Percentiles rank a stretch among this genome's conserved stretches.
These are phyloP conservation scores for Candida mattraensis DNA, from an alignment of 805 yeast species.

Conservation along the genomic window DNA sequence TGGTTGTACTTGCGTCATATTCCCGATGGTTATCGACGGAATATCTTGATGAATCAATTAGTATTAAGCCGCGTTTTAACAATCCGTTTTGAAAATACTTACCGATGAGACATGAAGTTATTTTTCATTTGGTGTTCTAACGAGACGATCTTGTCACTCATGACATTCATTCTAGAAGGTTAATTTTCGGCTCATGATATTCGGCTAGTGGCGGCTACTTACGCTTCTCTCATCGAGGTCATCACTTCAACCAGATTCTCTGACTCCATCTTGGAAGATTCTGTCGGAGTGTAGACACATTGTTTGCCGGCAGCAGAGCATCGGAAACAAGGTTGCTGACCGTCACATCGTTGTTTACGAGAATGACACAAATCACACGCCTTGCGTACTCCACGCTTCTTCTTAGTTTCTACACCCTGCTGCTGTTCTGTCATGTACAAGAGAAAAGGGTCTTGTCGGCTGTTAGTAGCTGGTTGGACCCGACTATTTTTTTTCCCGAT, in stretches of 20 bases:
- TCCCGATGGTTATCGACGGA: background rate
- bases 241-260: background rate
- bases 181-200: background rate
- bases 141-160: slow-evolving; percentile 1
- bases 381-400: slow-evolving; percentile 1
- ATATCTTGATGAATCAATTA: too few relatives aligned
- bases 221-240: slow-evolving; percentile 3
- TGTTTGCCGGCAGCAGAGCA: background rate
- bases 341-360: slow-evolving; percentile 9
- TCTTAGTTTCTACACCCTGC: too few relatives aligned
- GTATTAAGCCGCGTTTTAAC: too few relatives aligned
- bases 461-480: too few relatives aligned
- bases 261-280: background rate
- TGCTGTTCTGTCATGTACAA: too few relatives aligned
- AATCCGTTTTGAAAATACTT: background rate
- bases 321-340: slow-evolving; percentile 6
- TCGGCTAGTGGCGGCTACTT: too few relatives aligned
- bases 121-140: slow-evolving; percentile 3
- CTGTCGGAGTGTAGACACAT: slow-evolving; percentile 3
- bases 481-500: too few relatives aligned
- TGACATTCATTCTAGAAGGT: background rate
- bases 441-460: too few relatives aligned
- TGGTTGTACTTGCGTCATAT: slow-evolving; percentile 1
- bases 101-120: background rate
- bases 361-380: slow-evolving; percentile 9